A percentile compares a stretch with the other conserved stretches of the same genome.
Evolutionary conservation across 2,329 filamentous ascomycete genomes (phyloP).

Genomic region (Diaporthe sp.): DNA sequence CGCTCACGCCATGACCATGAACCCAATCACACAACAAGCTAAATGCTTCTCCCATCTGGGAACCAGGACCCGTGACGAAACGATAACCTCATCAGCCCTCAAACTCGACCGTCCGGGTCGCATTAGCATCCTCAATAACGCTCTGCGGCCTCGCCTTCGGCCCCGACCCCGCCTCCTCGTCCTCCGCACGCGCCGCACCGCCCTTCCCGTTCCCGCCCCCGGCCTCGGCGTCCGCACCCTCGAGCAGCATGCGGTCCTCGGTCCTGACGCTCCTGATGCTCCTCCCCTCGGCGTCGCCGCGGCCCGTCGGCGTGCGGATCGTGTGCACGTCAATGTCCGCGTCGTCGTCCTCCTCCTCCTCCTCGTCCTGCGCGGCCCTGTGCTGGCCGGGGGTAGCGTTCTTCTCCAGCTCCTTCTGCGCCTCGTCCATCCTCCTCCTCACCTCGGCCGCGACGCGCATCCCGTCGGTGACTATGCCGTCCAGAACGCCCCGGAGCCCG

Average conservation of each 20-base stretch:
- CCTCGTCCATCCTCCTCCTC: conserved; percentile 91
- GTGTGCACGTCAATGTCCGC: conserved; percentile 53
- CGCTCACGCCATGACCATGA: not conserved
- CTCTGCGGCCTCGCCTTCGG: conserved; percentile 34
- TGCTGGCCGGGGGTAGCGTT: conserved; percentile 73
- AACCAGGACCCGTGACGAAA: not conserved
- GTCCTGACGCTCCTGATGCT: conserved; percentile 74
- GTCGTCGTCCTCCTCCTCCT: conserved; percentile 77
- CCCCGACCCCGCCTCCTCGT: conserved; percentile 38
- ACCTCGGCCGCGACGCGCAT: conserved; percentile 97
- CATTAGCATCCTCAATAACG: conserved; percentile 39
- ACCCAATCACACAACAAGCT: not conserved
- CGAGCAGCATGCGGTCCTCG: conserved; percentile 76
- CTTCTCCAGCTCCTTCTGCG: conserved; percentile 89
- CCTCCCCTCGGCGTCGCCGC: conserved; percentile 69
- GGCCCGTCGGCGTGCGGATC: conserved; percentile 51
- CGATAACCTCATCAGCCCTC: conserved; percentile 48
- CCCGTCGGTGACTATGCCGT: conserved; percentile 97
- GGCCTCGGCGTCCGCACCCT: conserved; percentile 79
- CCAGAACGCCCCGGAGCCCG: conserved; percentile 89
- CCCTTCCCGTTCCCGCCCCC: conserved; percentile 52
- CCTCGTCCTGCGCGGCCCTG: conserved; percentile 66
- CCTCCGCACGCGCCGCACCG: conserved; percentile 38
- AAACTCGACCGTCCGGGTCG: conserved; percentile 58
- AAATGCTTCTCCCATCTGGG: not conserved